Conservation (phyloP, 768 basidiomycete species). For the Tulasnella sp. region DNA sequence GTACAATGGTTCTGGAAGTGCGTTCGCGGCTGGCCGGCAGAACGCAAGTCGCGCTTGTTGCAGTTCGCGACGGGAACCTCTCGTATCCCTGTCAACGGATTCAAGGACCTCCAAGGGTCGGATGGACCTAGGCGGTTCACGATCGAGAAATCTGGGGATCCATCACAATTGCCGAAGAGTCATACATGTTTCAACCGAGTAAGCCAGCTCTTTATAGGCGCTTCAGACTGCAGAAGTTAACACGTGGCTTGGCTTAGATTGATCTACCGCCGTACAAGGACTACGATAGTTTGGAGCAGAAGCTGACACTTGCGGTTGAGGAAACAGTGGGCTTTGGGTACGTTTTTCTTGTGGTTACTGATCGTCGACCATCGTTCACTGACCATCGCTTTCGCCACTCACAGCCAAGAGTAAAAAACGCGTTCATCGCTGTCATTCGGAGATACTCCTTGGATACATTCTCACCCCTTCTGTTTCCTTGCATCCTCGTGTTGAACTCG, state of each 20-base stretch:
- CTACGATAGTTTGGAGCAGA: slow-evolving; percentile 89
- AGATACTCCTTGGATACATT: background rate
- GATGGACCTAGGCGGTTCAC: slow-evolving; percentile 97
- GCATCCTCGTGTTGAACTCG: background rate
- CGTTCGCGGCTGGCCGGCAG: slow-evolving; percentile 94
- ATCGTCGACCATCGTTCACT: background rate
- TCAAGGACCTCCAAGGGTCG: slow-evolving; percentile 97
- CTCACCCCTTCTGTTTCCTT: background rate
- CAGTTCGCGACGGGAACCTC: slow-evolving; percentile 98
- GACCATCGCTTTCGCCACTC: background rate
- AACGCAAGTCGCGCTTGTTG: slow-evolving; percentile 91
- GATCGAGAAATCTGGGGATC: slow-evolving; percentile 97
- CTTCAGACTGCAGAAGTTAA: background rate
- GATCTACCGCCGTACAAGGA: slow-evolving; percentile 98
- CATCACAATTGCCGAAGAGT: slow-evolving; percentile 92
- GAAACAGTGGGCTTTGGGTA: slow-evolving; percentile 88
- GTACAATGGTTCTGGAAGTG: slow-evolving; percentile 99
- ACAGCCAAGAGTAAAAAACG: slow-evolving; percentile 23
- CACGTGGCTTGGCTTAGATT: slow-evolving; percentile 45
- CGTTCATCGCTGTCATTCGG: background rate
- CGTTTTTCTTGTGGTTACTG: background rate
- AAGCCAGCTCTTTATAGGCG: slow-evolving; percentile 14
- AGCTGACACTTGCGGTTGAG: slow-evolving; percentile 90
- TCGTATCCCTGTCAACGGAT: slow-evolving; percentile 95
- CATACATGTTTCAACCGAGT: slow-evolving; percentile 91